phyloP scores from a whole-genome alignment of 768 basidiomycete species.

The Amanita molliuscula region DNA sequence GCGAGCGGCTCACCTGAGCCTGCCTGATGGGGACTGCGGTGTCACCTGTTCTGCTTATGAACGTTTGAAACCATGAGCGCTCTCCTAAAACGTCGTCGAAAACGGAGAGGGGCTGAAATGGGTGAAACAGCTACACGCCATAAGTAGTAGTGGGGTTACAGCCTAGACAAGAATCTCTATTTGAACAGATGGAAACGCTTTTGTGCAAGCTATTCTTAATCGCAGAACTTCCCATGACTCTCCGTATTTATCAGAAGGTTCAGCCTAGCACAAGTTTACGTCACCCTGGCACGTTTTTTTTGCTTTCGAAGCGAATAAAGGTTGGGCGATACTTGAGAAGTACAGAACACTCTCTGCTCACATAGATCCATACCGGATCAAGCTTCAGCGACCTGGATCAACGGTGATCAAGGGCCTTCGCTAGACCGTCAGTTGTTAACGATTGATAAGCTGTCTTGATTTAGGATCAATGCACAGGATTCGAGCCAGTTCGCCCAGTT shows the following conservation, averaged over 20 bases:
- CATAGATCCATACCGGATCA: conserved; percentile 1
- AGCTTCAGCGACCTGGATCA: conserved; percentile 1
- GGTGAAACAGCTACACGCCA: not conserved
- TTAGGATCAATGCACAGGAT: not conserved
- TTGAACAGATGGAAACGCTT: too few relatives aligned
- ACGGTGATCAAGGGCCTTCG: conserved; percentile 4
- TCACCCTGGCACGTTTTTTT: not conserved
- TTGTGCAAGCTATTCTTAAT: not conserved
- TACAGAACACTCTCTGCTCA: not conserved
- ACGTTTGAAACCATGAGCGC: too few relatives aligned
- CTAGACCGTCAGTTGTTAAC: not conserved
- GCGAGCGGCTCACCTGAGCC: not conserved
- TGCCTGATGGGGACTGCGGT: not conserved
- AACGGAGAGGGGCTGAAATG: not conserved
- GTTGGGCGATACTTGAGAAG: not conserved
- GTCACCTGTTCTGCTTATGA: not conserved
- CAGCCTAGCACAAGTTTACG: not conserved
- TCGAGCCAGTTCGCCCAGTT: not conserved
- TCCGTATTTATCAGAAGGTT: not conserved
- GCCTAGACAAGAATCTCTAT: too few relatives aligned
- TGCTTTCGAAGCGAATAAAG: not conserved
- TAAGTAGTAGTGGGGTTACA: not conserved
- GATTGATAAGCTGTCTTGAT: not conserved
- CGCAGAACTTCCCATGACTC: not conserved
- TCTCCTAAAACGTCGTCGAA: not conserved